These are phyloP conservation scores for Hyaloscypha hepaticicola DNA, from an alignment of 495 filamentous ascomycete genomes.

Conservation along the genomic window DNA sequence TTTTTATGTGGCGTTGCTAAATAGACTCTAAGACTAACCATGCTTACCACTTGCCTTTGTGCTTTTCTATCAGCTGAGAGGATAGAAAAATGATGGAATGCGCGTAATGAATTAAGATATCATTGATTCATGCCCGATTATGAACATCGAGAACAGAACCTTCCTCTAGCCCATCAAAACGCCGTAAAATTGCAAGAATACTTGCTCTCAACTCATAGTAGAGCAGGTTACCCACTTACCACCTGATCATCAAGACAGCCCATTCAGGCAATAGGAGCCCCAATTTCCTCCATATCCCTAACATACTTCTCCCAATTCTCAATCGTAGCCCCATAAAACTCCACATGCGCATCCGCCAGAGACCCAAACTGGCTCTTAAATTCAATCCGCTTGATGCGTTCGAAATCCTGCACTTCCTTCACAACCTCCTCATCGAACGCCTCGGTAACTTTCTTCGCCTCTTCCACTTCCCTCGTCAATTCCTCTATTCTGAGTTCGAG, in stretches of 20 bases:
- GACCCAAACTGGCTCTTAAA: conserved; percentile 83
- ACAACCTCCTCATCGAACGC: conserved; percentile 94
- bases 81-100: too few relatives aligned
- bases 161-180: conserved; percentile 6
- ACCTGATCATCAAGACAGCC: neutral
- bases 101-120: conserved; percentile 6
- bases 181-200: neutral
- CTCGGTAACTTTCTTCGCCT: conserved; percentile 76
- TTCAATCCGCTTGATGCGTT: conserved; percentile 91
- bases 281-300: conserved; percentile 77
- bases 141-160: neutral
- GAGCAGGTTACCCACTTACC: neutral
- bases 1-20: too few relatives aligned
- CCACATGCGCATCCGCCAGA: conserved; percentile 81
- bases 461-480: conserved; percentile 83
- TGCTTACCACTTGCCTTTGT: too few relatives aligned
- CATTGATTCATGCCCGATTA: conserved; percentile 1
- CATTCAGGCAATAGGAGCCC: conserved; percentile 33
- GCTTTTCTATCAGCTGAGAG: too few relatives aligned
- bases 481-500: conserved; percentile 89
- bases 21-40: too few relatives aligned
- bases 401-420: conserved; percentile 88
- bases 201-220: neutral
- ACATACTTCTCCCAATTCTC: conserved; percentile 90
- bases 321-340: conserved; percentile 77